Conservation (phyloP, 805 yeast species). For the Candida odintsovae region DNA sequence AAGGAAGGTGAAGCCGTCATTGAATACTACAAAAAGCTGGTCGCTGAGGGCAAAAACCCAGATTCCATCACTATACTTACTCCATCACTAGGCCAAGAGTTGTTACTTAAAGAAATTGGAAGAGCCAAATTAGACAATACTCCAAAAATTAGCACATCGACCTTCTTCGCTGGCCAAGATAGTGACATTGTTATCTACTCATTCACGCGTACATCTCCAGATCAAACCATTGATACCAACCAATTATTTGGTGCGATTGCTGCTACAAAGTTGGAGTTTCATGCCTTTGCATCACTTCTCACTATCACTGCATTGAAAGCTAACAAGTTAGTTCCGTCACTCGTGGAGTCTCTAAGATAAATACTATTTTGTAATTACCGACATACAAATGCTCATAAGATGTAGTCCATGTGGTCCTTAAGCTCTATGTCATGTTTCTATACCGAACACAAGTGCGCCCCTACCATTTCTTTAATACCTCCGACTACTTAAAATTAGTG, state of each 20-base stretch:
- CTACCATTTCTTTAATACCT: neutral
- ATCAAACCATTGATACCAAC: neutral
- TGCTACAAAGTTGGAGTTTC: neutral
- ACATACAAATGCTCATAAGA: too few species aligned
- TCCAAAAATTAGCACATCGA: neutral
- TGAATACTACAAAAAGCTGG: conserved; percentile 39
- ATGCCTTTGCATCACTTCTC: neutral
- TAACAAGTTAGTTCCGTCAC: neutral
- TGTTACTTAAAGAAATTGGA: conserved; percentile 6
- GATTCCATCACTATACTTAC: conserved; percentile 36
- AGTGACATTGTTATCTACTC: conserved; percentile 2
- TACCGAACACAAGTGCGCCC: too few species aligned
- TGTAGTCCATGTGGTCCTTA: too few species aligned
- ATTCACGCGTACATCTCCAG: neutral
- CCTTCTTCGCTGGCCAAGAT: neutral
- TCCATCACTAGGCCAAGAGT: conserved; percentile 21
- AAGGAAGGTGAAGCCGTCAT: conserved; percentile 46
- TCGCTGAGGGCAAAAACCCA: conserved; percentile 36
- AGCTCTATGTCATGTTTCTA: too few species aligned
- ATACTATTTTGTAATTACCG: too few species aligned
- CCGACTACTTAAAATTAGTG: neutral
- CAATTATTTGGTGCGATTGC: neutral
- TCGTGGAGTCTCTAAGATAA: neutral
- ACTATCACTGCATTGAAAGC: neutral
- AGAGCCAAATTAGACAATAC: neutral